A percentile compares a stretch with the other conserved stretches of the same genome.
Evolutionary conservation across 1,139 yeast genomes (phyloP).

Genomic region (Lodderomyces margitis): DNA sequence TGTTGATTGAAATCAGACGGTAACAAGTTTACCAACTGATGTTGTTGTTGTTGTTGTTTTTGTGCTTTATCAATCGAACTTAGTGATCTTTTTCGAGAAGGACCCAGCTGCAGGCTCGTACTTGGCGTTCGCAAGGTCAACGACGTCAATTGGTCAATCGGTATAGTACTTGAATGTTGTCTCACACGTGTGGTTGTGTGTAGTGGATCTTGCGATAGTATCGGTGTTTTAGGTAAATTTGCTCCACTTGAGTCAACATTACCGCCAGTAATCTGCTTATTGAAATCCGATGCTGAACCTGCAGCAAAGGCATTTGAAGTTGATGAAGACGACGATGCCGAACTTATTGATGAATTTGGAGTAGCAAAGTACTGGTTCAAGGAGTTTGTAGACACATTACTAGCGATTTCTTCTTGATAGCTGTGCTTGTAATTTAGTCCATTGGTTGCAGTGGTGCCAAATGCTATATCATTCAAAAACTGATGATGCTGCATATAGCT

Average conservation of each 20-base stretch:
- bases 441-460: not conserved
- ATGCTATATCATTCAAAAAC: not conserved
- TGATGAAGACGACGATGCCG: slow-evolving; percentile 12
- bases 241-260: slow-evolving; percentile 2
- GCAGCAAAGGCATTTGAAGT: slow-evolving; percentile 4
- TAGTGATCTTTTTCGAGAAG: not conserved
- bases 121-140: slow-evolving; percentile 21
- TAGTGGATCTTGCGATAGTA: slow-evolving; percentile 2
- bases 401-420: slow-evolving; percentile 9
- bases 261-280: not conserved
- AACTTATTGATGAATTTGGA: slow-evolving; percentile 10
- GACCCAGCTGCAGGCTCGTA: slow-evolving; percentile 8
- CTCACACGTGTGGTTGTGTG: slow-evolving; percentile 11
- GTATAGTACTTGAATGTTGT: slow-evolving; percentile 16
- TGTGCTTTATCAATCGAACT: not conserved
- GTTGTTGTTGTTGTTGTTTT: slow-evolving; percentile 7
- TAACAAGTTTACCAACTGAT: slow-evolving; percentile 7
- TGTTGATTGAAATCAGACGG: slow-evolving; percentile 13
- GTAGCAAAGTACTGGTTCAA: slow-evolving; percentile 13
- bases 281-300: slow-evolving; percentile 1
- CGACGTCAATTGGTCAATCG: slow-evolving; percentile 33
- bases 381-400: slow-evolving; percentile 14
- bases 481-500: not conserved
- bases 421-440: not conserved
- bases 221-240: slow-evolving; percentile 9